These are phyloP conservation scores for Wickerhamiella infanticola DNA, from an alignment of 1,139 yeast genomes.

Conservation along the genomic window DNA sequence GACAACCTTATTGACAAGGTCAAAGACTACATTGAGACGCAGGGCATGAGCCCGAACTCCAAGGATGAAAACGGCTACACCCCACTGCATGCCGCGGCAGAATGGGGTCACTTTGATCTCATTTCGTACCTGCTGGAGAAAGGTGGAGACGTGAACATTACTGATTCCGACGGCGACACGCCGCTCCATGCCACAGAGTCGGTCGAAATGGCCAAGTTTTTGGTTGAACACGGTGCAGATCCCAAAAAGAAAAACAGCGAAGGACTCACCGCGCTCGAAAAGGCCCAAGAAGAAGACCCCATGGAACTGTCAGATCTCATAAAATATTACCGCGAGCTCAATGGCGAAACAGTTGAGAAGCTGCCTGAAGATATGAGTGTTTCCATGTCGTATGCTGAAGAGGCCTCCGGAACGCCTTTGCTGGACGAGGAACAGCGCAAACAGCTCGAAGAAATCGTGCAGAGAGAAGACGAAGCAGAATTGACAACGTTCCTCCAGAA, in stretches of 20 bases:
- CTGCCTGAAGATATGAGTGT: slow-evolving; percentile 9
- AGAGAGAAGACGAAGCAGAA: slow-evolving; percentile 64
- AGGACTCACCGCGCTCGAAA: slow-evolving; percentile 36
- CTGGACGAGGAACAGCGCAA: slow-evolving; percentile 40
- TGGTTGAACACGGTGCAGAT: slow-evolving; percentile 58
- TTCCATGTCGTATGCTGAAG: slow-evolving; percentile 6
- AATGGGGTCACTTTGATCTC: slow-evolving; percentile 69
- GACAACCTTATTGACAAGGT: slow-evolving; percentile 58
- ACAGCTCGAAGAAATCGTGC: slow-evolving; percentile 53
- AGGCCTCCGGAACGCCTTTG: slow-evolving; percentile 17
- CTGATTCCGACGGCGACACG: slow-evolving; percentile 85
- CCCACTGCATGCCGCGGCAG: slow-evolving; percentile 91
- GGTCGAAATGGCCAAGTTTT: slow-evolving; percentile 40
- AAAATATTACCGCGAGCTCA: slow-evolving; percentile 39
- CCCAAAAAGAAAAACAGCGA: slow-evolving; percentile 47
- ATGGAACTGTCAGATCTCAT: slow-evolving; percentile 63
- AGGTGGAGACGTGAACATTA: slow-evolving; percentile 67
- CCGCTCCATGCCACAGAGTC: slow-evolving; percentile 88
- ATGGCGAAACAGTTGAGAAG: slow-evolving; percentile 10
- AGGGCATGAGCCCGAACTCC: slow-evolving; percentile 44
- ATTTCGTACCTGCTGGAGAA: slow-evolving; percentile 39
- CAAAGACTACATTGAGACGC: slow-evolving; percentile 35
- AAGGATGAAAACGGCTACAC: slow-evolving; percentile 91
- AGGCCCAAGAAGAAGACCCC: slow-evolving; percentile 43
- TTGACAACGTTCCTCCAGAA: slow-evolving; percentile 51